A percentile compares a stretch with the other conserved stretches of the same genome.
Conservation (phyloP, 2,329 filamentous ascomycete species). For the Colletotrichum sp. region DNA sequence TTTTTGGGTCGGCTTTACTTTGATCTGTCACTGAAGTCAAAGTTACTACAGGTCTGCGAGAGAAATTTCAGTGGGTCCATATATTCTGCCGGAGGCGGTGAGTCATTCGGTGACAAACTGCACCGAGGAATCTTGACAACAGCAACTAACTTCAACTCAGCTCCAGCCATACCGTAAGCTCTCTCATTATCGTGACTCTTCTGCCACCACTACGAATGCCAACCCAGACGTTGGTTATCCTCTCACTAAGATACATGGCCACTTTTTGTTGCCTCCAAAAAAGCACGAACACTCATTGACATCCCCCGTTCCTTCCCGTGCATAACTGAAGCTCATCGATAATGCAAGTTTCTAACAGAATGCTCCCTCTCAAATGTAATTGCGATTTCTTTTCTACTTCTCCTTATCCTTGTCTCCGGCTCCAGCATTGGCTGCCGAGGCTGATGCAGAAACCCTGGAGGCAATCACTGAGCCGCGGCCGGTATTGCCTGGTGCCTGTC, state of each 20-base stretch:
- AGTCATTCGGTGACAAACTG: neutral
- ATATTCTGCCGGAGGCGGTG: slow-evolving; percentile 20
- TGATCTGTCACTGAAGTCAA: neutral
- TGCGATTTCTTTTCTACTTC: neutral
- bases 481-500: neutral
- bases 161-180: neutral
- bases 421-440: neutral
- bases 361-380: neutral
- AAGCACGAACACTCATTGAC: neutral
- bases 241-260: neutral
- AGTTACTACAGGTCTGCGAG: neutral
- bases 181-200: neutral
- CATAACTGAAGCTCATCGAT: neutral
- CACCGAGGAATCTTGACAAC: neutral
- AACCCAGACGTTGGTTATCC: neutral
- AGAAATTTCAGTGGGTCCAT: slow-evolving; percentile 24
- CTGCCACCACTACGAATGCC: neutral
- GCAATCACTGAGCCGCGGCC: slow-evolving; percentile 7
- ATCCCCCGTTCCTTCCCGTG: neutral
- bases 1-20: neutral
- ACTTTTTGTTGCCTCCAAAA: neutral
- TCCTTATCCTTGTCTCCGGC: neutral
- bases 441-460: neutral
- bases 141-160: neutral
- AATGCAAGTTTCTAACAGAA: neutral